These are phyloP conservation scores for Colletotrichum gigasporum DNA, from an alignment of 2,329 filamentous ascomycete genomes.

Conservation along the genomic window DNA sequence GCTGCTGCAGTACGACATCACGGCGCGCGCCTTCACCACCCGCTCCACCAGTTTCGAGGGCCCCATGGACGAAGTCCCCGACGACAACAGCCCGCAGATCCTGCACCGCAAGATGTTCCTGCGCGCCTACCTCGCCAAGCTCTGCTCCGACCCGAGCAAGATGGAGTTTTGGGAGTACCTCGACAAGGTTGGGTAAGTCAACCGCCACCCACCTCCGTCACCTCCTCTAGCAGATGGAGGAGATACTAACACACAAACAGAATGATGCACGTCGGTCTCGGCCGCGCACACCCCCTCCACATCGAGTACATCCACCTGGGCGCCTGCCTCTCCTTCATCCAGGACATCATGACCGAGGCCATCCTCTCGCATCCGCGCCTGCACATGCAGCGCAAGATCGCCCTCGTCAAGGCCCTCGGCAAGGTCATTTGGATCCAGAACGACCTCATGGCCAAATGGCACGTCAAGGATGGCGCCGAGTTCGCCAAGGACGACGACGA, in stretches of 20 bases:
- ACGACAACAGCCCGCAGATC: slow-evolving; percentile 79
- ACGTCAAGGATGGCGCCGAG: slow-evolving; percentile 75
- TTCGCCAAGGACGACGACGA: slow-evolving; percentile 54
- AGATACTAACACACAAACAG: slow-evolving; percentile 42
- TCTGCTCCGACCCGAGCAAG: slow-evolving; percentile 78
- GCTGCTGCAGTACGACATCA: slow-evolving; percentile 83
- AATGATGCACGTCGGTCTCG: slow-evolving; percentile 84
- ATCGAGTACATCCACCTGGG: slow-evolving; percentile 85
- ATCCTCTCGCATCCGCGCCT: slow-evolving; percentile 77
- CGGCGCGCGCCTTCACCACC: slow-evolving; percentile 77
- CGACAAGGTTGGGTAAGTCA: slow-evolving; percentile 78
- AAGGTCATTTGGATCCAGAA: slow-evolving; percentile 93
- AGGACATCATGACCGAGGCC: slow-evolving; percentile 80
- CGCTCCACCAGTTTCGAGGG: slow-evolving; percentile 72
- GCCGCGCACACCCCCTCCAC: slow-evolving; percentile 76
- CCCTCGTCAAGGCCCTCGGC: slow-evolving; percentile 77
- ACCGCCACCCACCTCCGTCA: background rate
- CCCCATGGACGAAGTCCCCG: slow-evolving; percentile 69
- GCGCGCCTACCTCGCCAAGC: slow-evolving; percentile 77
- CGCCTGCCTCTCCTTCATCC: slow-evolving; percentile 76
- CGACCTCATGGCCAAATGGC: slow-evolving; percentile 86
- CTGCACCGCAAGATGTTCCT: slow-evolving; percentile 81
- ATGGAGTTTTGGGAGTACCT: slow-evolving; percentile 87
- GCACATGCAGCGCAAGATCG: slow-evolving; percentile 73
- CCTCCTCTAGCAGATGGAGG: background rate